Percentiles rank a stretch among this genome's conserved stretches.
These are phyloP conservation scores for Fusarium paranaense DNA, from an alignment of 2,329 filamentous ascomycete species.

Conservation along the genomic window DNA sequence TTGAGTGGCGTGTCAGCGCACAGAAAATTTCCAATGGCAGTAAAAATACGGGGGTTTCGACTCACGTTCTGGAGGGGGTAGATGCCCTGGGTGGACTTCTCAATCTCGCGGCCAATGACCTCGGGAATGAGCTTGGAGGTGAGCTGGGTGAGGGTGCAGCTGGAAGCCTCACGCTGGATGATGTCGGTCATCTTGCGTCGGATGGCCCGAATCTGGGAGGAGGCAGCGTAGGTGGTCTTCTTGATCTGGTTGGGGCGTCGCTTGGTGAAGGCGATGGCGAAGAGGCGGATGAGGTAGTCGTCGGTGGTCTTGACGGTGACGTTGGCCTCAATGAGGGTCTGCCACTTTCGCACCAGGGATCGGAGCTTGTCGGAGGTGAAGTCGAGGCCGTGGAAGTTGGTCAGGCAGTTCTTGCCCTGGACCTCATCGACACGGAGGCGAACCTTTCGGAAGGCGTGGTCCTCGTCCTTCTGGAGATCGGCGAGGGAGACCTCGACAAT, in stretches of 20 bases:
- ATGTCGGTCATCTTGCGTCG: slow-evolving; percentile 99
- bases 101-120: slow-evolving; percentile 99
- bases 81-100: slow-evolving; percentile 99
- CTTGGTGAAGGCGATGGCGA: slow-evolving; percentile 99
- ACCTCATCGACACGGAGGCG: slow-evolving; percentile 99
- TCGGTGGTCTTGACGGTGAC: slow-evolving; percentile 99
- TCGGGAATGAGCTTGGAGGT: slow-evolving; percentile 99
- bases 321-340: slow-evolving; percentile 99
- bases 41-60: slow-evolving; percentile 36
- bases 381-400: slow-evolving; percentile 99
- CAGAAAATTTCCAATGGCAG: not conserved
- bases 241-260: slow-evolving; percentile 99
- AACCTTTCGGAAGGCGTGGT: slow-evolving; percentile 99
- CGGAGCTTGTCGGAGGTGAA: slow-evolving; percentile 99
- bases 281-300: slow-evolving; percentile 98
- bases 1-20: slow-evolving; percentile 16
- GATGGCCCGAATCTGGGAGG: slow-evolving; percentile 97
- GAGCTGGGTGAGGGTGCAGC: slow-evolving; percentile 94
- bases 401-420: slow-evolving; percentile 99
- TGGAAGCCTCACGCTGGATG: slow-evolving; percentile 94
- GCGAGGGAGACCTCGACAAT: slow-evolving; percentile 99
- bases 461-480: slow-evolving; percentile 99
- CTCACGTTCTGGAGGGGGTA: slow-evolving; percentile 98
- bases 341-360: slow-evolving; percentile 99
- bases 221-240: slow-evolving; percentile 99